Percentiles rank a stretch among this genome's conserved stretches.
These are phyloP conservation scores for Panicum hallii DNA, from an alignment of 202 grass and related monocot genomes.

Conservation along the genomic window DNA sequence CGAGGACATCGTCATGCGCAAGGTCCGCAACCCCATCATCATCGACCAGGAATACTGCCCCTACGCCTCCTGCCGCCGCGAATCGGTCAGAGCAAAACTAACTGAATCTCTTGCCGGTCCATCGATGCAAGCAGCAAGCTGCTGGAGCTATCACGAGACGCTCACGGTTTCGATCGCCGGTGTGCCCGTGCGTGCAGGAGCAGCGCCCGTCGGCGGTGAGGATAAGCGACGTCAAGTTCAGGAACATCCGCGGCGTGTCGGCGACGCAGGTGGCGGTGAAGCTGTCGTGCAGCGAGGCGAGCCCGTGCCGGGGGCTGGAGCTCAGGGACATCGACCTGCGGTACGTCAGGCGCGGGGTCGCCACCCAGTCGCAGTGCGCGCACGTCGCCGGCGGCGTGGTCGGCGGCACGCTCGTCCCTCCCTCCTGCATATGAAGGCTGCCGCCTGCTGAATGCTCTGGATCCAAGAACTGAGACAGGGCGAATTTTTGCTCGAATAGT, in stretches of 20 bases:
- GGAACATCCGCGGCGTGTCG: constrained; percentile 70
- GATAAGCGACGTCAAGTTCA: constrained; percentile 65
- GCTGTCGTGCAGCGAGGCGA: constrained; percentile 61
- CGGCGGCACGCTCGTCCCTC: constrained; percentile 55
- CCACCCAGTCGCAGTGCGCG: constrained; percentile 47
- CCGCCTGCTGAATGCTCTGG: neutral
- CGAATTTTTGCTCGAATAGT: neutral
- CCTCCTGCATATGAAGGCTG: constrained; percentile 43
- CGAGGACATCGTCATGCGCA: constrained; percentile 35
- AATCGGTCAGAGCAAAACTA: neutral
- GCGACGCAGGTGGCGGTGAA: constrained; percentile 56
- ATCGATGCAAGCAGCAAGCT: neutral
- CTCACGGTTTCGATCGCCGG: no score
- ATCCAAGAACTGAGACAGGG: neutral
- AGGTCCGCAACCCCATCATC: constrained; percentile 44
- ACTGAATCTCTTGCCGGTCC: no score
- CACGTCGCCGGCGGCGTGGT: constrained; percentile 51
- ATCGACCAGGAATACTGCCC: constrained; percentile 55
- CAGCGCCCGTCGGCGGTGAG: constrained; percentile 61
- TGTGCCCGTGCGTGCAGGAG: neutral
- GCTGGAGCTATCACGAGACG: no score
- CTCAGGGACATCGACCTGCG: constrained; percentile 63
- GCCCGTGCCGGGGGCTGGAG: constrained; percentile 58
- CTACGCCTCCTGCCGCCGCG: constrained; percentile 4
- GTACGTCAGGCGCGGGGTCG: constrained; percentile 53